A percentile compares a stretch with the other conserved stretches of the same genome.
phyloP scores from a whole-genome alignment of 345 rosid species.

The Acer campestre region DNA sequence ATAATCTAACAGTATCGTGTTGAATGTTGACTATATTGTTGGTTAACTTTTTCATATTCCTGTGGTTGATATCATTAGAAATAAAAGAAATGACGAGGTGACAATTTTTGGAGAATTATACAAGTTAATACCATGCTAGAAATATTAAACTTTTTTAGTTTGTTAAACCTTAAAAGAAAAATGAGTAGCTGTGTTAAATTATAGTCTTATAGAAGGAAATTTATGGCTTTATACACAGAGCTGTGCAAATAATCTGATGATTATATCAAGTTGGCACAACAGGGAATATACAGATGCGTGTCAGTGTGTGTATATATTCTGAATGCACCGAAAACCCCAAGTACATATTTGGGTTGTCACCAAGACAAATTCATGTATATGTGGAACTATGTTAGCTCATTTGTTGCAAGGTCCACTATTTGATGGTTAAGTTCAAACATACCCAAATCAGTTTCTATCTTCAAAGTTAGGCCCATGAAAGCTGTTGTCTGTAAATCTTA shows the following conservation, averaged over 20 bases:
- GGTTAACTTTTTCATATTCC: not conserved
- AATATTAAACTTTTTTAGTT: not conserved
- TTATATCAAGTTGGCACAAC: not conserved
- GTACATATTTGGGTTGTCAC: not conserved
- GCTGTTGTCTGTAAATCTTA: not conserved
- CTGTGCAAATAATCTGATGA: not conserved
- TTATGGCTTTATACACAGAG: not conserved
- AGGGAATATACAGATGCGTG: not conserved
- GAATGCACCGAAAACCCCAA: not conserved
- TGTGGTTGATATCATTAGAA: not conserved
- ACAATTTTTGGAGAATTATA: not conserved
- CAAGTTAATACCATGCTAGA: not conserved
- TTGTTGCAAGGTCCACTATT: not conserved
- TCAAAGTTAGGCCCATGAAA: not conserved
- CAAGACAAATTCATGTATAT: not conserved
- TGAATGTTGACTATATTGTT: not conserved
- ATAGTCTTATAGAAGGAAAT: not conserved
- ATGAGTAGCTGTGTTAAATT: not conserved
- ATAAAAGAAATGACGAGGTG: not conserved
- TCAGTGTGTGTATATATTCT: not conserved
- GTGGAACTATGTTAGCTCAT: not conserved
- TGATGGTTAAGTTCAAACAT: not conserved
- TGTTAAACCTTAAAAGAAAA: not conserved
- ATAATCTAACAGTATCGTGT: not conserved
- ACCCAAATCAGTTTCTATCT: not conserved